Percentiles rank a stretch among this genome's conserved stretches.
Evolutionary conservation across 108 stramenopile species (phyloP).

Genomic region (Asterionellopsis glacialis): DNA sequence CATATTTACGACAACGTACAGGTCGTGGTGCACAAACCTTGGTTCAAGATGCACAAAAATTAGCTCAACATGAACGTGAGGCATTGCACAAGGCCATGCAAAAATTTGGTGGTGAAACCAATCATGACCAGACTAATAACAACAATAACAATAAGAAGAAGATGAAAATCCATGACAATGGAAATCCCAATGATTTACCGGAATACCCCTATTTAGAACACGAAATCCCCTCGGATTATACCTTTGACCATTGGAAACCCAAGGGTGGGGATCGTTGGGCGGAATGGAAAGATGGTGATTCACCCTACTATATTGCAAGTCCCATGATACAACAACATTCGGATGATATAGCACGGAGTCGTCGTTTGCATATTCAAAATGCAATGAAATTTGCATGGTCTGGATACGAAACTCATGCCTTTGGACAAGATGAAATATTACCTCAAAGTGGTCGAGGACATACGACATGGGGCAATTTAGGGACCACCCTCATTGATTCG

Average conservation of each 20-base stretch:
- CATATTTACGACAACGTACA: no score
- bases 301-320: conserved; percentile 15
- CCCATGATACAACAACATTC: conserved; percentile 23
- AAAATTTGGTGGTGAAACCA: no score
- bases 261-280: conserved; percentile 51
- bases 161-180: no score
- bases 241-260: conserved; percentile 26
- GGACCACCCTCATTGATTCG: conserved; percentile 91
- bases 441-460: conserved; percentile 42
- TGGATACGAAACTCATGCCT: conserved; percentile 68
- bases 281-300: conserved; percentile 47
- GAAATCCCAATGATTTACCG: no score
- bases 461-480: conserved; percentile 85
- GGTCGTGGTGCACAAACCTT: no score
- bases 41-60: no score
- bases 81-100: no score
- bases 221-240: no score
- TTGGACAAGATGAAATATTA: conserved; percentile 77
- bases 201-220: no score
- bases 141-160: no score
- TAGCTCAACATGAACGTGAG: no score
- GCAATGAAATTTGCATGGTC: conserved; percentile 81
- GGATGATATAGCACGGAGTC: conserved; percentile 59
- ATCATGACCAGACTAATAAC: no score
- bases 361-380: conserved; percentile 50